These are phyloP conservation scores for Elaphomyces granulatus DNA, from an alignment of 495 filamentous ascomycete species.

Conservation along the genomic window DNA sequence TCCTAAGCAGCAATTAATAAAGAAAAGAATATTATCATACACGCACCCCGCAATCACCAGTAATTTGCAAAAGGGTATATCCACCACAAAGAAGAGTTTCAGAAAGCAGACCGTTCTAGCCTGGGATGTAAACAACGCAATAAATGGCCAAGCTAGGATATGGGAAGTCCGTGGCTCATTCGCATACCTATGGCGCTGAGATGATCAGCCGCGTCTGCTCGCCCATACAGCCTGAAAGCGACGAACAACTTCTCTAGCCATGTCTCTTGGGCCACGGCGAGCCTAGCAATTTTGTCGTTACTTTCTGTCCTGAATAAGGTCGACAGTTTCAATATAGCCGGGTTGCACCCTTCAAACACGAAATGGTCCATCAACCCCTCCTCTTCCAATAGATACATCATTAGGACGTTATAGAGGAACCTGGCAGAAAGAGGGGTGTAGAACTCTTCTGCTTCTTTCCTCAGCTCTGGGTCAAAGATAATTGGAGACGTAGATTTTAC, in stretches of 20 bases:
- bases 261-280: slow-evolving; percentile 1
- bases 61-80: too few relatives aligned
- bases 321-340: too few relatives aligned
- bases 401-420: neutral
- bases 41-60: too few relatives aligned
- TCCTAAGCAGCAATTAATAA: too few relatives aligned
- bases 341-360: neutral
- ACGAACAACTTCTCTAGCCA: slow-evolving; percentile 1
- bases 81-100: too few relatives aligned
- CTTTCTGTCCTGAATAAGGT: neutral
- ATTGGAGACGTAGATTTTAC: neutral
- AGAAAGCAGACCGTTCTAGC: too few relatives aligned
- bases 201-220: slow-evolving; percentile 1
- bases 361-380: neutral
- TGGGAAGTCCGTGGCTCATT: too few relatives aligned
- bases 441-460: slow-evolving; percentile 1
- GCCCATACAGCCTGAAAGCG: neutral
- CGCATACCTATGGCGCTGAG: too few relatives aligned
- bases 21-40: too few relatives aligned
- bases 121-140: too few relatives aligned
- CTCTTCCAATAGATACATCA: neutral
- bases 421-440: neutral
- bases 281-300: neutral
- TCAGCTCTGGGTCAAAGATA: neutral
- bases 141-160: too few relatives aligned